Evolutionary conservation across 2,329 filamentous ascomycete genomes (phyloP).

Genomic region (Xylariaceae sp.): DNA sequence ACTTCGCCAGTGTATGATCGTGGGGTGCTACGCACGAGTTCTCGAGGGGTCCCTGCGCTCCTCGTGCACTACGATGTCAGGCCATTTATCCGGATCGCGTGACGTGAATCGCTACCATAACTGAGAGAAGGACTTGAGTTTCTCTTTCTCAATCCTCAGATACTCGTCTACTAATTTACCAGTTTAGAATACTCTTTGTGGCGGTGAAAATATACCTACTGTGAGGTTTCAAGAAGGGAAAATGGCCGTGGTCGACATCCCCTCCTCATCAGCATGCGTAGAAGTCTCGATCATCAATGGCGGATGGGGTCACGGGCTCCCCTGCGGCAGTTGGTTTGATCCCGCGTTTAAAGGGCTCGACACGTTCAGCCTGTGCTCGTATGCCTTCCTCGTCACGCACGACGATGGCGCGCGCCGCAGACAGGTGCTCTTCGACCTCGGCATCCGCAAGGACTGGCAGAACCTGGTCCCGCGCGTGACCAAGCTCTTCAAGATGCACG

Average conservation of each 20-base stretch:
- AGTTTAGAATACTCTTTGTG: no score
- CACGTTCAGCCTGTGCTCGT: constrained; percentile 2
- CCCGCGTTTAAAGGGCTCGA: constrained; percentile 2
- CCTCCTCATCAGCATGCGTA: not conserved
- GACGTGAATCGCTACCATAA: not conserved
- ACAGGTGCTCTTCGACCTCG: constrained; percentile 8
- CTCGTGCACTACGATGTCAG: no score
- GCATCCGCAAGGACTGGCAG: constrained; percentile 3
- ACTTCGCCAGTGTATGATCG: no score
- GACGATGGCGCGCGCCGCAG: not conserved
- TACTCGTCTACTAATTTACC: no score
- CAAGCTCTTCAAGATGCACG: not conserved
- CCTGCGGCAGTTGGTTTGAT: constrained; percentile 1
- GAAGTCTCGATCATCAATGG: constrained; percentile 1
- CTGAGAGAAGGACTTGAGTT: not conserved
- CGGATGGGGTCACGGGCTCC: not conserved
- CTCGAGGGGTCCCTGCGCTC: no score
- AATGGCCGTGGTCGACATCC: not conserved
- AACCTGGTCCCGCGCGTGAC: not conserved
- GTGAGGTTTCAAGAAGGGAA: not conserved
- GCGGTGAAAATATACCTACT: no score
- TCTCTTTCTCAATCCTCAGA: no score
- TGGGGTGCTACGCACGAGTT: no score
- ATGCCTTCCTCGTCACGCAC: constrained; percentile 4
- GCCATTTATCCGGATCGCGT: no score